Conservation (phyloP, 2,329 filamentous ascomycete species). For the Pestalotiopsis sp. region DNA sequence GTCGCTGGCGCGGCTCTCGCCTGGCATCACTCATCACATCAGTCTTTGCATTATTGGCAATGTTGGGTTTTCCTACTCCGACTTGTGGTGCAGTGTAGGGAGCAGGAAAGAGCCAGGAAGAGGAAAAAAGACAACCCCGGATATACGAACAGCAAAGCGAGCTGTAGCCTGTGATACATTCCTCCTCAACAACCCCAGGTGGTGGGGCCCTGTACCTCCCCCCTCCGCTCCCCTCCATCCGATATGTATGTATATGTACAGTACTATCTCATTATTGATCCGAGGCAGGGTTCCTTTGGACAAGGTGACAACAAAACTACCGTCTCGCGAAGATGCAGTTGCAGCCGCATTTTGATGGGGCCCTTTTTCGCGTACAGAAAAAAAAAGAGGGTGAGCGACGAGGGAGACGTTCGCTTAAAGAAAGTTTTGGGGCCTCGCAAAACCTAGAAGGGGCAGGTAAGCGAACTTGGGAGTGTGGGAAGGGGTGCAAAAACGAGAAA, state of each 20-base stretch:
- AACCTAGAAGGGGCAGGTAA: neutral
- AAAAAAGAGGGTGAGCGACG: neutral
- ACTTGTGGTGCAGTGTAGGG: neutral
- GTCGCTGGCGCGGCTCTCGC: neutral
- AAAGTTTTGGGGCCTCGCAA: neutral
- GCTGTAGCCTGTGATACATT: neutral
- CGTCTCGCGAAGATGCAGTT: neutral
- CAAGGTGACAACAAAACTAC: neutral
- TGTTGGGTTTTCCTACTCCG: neutral
- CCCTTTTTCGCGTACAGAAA: too few relatives aligned
- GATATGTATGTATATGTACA: neutral
- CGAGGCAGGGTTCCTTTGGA: neutral
- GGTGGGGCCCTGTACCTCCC: neutral
- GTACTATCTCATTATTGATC: neutral
- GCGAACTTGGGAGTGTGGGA: neutral
- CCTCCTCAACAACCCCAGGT: neutral
- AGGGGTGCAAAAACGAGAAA: neutral
- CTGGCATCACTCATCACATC: neutral
- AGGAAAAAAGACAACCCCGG: too few relatives aligned
- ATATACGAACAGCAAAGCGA: neutral
- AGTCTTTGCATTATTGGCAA: neutral
- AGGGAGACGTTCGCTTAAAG: neutral
- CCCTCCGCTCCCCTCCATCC: neutral
- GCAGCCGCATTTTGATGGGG: too few relatives aligned
- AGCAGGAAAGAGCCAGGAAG: too few relatives aligned